Percentiles rank a stretch among this genome's conserved stretches.
phyloP scores from a whole-genome alignment of 495 filamentous ascomycete species.

The Xylaria bambusicola region DNA sequence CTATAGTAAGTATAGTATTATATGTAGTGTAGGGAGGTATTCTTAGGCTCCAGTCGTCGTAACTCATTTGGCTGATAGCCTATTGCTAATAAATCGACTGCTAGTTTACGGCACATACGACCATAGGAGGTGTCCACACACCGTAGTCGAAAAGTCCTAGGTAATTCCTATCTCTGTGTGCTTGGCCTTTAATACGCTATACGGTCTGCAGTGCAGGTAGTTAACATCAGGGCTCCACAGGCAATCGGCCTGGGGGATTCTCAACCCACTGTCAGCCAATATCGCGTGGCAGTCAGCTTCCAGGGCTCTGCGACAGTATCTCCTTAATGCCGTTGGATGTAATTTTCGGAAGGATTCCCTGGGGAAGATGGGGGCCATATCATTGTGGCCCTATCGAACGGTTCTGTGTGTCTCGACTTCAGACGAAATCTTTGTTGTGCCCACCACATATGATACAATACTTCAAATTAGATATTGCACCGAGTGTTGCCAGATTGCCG shows the following conservation, averaged over 20 bases:
- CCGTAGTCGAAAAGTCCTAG: background rate
- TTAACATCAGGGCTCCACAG: no score
- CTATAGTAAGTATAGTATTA: no score
- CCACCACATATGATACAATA: conserved; percentile 1
- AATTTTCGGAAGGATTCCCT: conserved; percentile 10
- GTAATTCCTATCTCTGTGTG: conserved; percentile 1
- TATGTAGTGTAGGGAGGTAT: no score
- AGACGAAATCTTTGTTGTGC: background rate
- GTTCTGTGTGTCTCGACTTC: background rate
- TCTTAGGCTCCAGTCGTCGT: background rate
- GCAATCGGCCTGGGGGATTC: background rate
- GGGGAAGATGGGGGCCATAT: conserved; percentile 13
- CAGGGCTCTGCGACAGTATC: background rate
- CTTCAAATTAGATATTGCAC: conserved; percentile 10
- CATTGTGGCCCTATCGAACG: background rate
- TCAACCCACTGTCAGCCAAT: conserved; percentile 17
- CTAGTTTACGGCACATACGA: no score
- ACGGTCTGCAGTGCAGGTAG: no score
- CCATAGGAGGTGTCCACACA: background rate
- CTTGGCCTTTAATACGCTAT: no score
- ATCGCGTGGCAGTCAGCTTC: conserved; percentile 20
- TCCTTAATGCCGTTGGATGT: conserved; percentile 5
- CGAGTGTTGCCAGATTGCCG: conserved; percentile 7
- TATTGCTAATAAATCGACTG: background rate
- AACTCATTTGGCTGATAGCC: conserved; percentile 1